Conservation (phyloP, 1,284 basidiomycete genomes). For the Xerocomus cyaneibrunnescens region DNA sequence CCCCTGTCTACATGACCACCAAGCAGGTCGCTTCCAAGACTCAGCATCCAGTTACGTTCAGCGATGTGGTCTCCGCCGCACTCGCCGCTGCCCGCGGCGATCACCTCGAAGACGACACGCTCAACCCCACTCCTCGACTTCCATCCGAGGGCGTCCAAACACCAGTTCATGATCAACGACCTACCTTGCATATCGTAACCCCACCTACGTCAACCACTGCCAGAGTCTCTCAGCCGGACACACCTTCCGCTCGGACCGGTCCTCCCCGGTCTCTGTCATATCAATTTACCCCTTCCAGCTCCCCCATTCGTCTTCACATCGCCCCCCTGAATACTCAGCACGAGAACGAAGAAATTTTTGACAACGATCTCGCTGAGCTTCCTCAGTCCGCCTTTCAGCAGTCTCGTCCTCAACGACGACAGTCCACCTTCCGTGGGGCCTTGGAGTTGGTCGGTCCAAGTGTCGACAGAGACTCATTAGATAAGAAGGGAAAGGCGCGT, state of each 20-base stretch:
- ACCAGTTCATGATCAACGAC: constrained; percentile 10
- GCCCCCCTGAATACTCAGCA: constrained; percentile 15
- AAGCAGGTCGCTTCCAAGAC: constrained; percentile 1
- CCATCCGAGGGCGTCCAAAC: neutral
- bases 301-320: constrained; percentile 38
- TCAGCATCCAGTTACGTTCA: constrained; percentile 3
- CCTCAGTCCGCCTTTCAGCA: constrained; percentile 28
- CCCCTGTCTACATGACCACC: too few species aligned
- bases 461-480: constrained; percentile 41
- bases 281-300: constrained; percentile 52
- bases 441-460: constrained; percentile 45
- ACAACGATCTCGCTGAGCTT: constrained; percentile 34
- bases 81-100: constrained; percentile 1
- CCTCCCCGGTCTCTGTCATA: constrained; percentile 73
- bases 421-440: constrained; percentile 58
- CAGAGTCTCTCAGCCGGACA: constrained; percentile 34
- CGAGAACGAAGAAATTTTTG: constrained; percentile 28
- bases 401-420: constrained; percentile 30
- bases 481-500: constrained; percentile 56
- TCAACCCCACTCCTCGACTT: neutral
- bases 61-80: constrained; percentile 6
- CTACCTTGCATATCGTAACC: constrained; percentile 12
- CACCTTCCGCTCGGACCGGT: constrained; percentile 66
- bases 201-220: constrained; percentile 6
- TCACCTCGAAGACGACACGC: neutral